These are phyloP conservation scores for Peniophora sp. DNA, from an alignment of 1,284 basidiomycete genomes.

Conservation along the genomic window DNA sequence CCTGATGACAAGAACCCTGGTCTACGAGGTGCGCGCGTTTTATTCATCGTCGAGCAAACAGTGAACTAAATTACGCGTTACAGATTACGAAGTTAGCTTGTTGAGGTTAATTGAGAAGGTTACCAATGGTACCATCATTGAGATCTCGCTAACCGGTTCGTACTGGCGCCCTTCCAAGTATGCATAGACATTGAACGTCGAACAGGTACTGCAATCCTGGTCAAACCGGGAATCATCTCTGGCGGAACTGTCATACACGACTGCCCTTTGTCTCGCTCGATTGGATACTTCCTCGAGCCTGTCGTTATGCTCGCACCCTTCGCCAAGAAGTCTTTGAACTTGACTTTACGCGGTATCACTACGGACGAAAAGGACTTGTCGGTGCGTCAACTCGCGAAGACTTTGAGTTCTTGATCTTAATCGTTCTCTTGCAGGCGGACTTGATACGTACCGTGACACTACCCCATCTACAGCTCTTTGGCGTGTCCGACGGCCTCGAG, in stretches of 20 bases:
- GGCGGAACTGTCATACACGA: slow-evolving; percentile 84
- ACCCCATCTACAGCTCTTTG: slow-evolving; percentile 88
- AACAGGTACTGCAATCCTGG: slow-evolving; percentile 79
- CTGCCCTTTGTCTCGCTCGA: slow-evolving; percentile 78
- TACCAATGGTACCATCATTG: slow-evolving; percentile 92
- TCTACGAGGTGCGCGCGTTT: slow-evolving; percentile 57
- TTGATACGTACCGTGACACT: slow-evolving; percentile 88
- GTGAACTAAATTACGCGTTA: neutral
- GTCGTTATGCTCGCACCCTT: slow-evolving; percentile 90
- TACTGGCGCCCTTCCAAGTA: slow-evolving; percentile 3
- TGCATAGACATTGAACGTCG: neutral
- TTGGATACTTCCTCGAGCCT: slow-evolving; percentile 95
- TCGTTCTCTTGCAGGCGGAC: slow-evolving; percentile 85
- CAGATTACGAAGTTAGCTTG: slow-evolving; percentile 92
- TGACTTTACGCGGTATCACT: slow-evolving; percentile 86
- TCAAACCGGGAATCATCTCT: slow-evolving; percentile 88
- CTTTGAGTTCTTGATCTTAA: too few relatives aligned
- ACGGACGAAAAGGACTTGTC: slow-evolving; percentile 86
- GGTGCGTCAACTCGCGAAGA: slow-evolving; percentile 34
- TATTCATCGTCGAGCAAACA: neutral
- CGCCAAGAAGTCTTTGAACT: slow-evolving; percentile 78
- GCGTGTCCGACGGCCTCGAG: slow-evolving; percentile 82
- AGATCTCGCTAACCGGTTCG: slow-evolving; percentile 92
- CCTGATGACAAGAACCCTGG: slow-evolving; percentile 92
- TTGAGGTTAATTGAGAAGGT: slow-evolving; percentile 86